phyloP scores from a whole-genome alignment of 2,329 filamentous ascomycete genomes.

The Pyricularia grisea region DNA sequence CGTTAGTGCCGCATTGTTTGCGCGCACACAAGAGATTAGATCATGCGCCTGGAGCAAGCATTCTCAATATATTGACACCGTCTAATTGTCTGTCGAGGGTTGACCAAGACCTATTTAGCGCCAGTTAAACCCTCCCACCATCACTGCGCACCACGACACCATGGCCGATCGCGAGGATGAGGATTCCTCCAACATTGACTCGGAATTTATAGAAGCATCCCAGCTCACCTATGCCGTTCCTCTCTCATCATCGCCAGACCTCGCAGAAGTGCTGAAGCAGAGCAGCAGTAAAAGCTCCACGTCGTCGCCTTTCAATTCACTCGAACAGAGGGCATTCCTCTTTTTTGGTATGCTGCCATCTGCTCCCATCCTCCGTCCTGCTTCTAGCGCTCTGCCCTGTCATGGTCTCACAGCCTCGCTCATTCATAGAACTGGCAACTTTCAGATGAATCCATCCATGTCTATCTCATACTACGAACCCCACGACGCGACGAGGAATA shows the following conservation, averaged over 20 bases:
- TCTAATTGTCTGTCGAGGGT: background rate
- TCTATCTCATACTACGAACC: slow-evolving; percentile 60
- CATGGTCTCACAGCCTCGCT: slow-evolving; percentile 30
- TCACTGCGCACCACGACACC: slow-evolving; percentile 2
- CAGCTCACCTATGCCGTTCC: slow-evolving; percentile 54
- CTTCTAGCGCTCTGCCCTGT: slow-evolving; percentile 13
- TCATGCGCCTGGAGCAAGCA: background rate
- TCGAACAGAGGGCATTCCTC: slow-evolving; percentile 54
- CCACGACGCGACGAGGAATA: slow-evolving; percentile 47
- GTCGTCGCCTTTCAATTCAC: slow-evolving; percentile 41
- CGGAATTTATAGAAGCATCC: slow-evolving; percentile 47
- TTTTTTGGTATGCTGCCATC: slow-evolving; percentile 56
- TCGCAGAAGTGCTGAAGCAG: slow-evolving; percentile 39
- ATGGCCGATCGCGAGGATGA: slow-evolving; percentile 19
- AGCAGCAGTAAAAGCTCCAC: slow-evolving; percentile 26
- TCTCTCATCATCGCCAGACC: slow-evolving; percentile 40
- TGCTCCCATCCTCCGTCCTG: background rate
- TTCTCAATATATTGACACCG: background rate
- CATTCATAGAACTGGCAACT: slow-evolving; percentile 29
- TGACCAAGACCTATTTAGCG: background rate
- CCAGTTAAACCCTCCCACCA: background rate
- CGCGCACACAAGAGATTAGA: background rate
- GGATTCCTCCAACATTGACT: slow-evolving; percentile 19
- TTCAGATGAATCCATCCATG: slow-evolving; percentile 63
- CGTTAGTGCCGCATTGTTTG: background rate